Evolutionary conservation across 352 stramenopile species (phyloP).

Genomic region (Pythium phragmiticola): DNA sequence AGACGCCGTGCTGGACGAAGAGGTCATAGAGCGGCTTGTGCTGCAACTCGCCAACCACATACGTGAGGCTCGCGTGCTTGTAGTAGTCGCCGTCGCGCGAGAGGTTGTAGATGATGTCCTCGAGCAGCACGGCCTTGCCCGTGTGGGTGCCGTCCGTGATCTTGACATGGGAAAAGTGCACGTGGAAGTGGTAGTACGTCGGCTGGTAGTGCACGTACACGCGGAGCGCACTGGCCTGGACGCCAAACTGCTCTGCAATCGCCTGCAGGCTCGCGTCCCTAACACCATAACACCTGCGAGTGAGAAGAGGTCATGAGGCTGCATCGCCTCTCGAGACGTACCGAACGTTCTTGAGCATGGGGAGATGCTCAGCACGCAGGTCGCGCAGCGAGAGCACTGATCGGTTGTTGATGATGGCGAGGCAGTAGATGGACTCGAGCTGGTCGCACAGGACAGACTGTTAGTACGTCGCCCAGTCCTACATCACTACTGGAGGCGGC

Average conservation of each 20-base stretch:
- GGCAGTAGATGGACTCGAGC: slow-evolving; percentile 79
- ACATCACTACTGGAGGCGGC: neutral
- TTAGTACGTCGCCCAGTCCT: neutral
- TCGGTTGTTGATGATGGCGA: slow-evolving; percentile 77
- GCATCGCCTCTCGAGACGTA: slow-evolving; percentile 17
- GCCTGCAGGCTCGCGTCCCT: slow-evolving; percentile 51
- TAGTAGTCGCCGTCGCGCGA: slow-evolving; percentile 64
- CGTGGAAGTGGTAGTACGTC: slow-evolving; percentile 88
- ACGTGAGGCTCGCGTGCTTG: slow-evolving; percentile 69
- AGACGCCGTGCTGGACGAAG: slow-evolving; percentile 54
- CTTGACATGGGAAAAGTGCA: slow-evolving; percentile 87
- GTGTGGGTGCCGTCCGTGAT: slow-evolving; percentile 72
- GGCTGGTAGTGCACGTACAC: slow-evolving; percentile 89
- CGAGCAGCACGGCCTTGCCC: slow-evolving; percentile 80
- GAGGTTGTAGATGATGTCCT: slow-evolving; percentile 86
- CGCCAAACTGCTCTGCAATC: slow-evolving; percentile 58
- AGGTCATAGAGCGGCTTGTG: slow-evolving; percentile 72
- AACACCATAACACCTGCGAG: neutral
- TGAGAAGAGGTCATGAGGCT: neutral
- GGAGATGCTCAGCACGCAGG: slow-evolving; percentile 55
- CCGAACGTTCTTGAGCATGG: slow-evolving; percentile 74
- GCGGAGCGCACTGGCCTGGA: slow-evolving; percentile 52
- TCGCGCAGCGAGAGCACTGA: slow-evolving; percentile 79
- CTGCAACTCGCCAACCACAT: slow-evolving; percentile 75
- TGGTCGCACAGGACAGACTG: slow-evolving; percentile 14